These are phyloP conservation scores for Singerocomus rubriflavus DNA, from an alignment of 1,284 basidiomycete genomes.

Conservation along the genomic window DNA sequence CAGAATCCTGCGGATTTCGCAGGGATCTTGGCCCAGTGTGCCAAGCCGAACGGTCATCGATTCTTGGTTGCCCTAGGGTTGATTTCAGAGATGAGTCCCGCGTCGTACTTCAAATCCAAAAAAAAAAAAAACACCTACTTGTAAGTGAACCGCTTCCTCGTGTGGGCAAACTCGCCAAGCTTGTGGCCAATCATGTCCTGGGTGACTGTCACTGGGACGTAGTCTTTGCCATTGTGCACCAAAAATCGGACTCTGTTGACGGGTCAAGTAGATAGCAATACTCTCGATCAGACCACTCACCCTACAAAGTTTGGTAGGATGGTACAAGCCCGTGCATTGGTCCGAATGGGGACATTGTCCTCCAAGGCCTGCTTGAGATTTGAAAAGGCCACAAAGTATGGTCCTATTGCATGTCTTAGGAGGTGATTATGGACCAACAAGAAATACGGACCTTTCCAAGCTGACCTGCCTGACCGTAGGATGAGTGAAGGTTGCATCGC, in stretches of 20 bases:
- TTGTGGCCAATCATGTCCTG: constrained; percentile 99
- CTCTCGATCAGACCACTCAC: constrained; percentile 35
- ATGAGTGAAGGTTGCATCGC: constrained; percentile 32
- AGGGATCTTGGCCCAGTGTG: background rate
- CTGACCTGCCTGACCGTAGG: constrained; percentile 37
- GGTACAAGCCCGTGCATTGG: constrained; percentile 87
- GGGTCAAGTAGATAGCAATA: background rate
- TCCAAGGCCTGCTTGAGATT: constrained; percentile 82
- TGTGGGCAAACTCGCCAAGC: constrained; percentile 91
- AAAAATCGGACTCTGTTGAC: constrained; percentile 71
- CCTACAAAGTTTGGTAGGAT: constrained; percentile 95
- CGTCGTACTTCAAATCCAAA: background rate
- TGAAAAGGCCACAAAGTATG: constrained; percentile 93
- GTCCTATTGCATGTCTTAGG: constrained; percentile 54
- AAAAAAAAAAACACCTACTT: constrained; percentile 47
- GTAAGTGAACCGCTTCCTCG: constrained; percentile 76
- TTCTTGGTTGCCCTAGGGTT: constrained; percentile 27
- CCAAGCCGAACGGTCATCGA: constrained; percentile 15
- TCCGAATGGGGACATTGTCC: constrained; percentile 85
- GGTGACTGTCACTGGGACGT: constrained; percentile 81
- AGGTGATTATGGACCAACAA: background rate
- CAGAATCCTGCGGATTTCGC: background rate
- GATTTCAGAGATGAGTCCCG: constrained; percentile 3
- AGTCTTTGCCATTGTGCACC: constrained; percentile 94
- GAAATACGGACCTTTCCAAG: constrained; percentile 38